Evolutionary conservation across 78 protist genomes (phyloP).

Genomic region (Blattamonas nauphoetae): DNA sequence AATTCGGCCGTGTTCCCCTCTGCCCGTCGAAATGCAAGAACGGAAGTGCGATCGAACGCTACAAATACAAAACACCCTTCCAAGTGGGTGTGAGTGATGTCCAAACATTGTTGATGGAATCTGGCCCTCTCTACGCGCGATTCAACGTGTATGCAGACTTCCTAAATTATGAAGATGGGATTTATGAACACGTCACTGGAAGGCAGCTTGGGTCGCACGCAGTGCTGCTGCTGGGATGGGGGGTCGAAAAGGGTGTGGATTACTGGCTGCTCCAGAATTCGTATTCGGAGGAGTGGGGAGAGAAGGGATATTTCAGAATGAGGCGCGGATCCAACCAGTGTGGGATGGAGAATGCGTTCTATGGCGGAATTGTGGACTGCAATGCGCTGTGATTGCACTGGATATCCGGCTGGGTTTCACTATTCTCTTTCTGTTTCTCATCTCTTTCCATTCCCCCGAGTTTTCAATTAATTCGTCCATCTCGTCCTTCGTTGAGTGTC

Average conservation of each 20-base stretch:
- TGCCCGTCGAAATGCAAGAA: slow-evolving; percentile 12
- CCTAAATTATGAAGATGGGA: slow-evolving; percentile 26
- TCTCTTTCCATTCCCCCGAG: too few species aligned
- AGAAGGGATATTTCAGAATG: slow-evolving; percentile 17
- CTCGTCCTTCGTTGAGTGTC: too few species aligned
- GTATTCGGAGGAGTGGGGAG: slow-evolving; percentile 27
- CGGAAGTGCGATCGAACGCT: neutral
- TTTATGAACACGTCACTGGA: slow-evolving; percentile 20
- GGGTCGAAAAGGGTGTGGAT: slow-evolving; percentile 38
- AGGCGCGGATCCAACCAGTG: slow-evolving; percentile 29
- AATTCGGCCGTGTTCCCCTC: neutral
- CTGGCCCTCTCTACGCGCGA: slow-evolving; percentile 44
- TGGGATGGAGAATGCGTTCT: slow-evolving; percentile 31
- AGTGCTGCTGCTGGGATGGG: slow-evolving; percentile 30
- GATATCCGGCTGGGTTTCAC: too few species aligned
- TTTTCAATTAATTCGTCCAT: too few species aligned
- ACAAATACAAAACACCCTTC: neutral
- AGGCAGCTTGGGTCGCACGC: slow-evolving; percentile 35
- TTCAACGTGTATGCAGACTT: slow-evolving; percentile 28
- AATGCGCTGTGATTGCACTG: too few species aligned
- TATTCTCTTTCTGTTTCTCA: too few species aligned
- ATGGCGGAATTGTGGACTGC: too few species aligned
- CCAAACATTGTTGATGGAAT: slow-evolving; percentile 15
- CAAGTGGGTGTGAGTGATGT: slow-evolving; percentile 2
- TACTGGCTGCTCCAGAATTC: slow-evolving; percentile 4